Evolutionary conservation across 331 rosid species (phyloP).

Genomic region (Stylosanthes scabra): DNA sequence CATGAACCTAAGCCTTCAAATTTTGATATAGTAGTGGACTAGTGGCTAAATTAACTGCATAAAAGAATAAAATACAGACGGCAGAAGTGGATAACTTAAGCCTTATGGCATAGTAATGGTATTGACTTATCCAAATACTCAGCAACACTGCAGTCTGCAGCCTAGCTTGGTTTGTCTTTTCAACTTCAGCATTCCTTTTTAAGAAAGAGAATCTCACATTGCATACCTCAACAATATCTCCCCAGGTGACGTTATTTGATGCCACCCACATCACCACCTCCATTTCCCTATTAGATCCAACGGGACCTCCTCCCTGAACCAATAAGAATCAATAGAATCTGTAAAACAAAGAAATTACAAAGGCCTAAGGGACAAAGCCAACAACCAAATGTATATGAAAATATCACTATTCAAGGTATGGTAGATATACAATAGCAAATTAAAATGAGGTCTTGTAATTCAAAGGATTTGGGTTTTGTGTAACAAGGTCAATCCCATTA

Average conservation of each 20-base stretch:
- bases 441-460: not conserved
- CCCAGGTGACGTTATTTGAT: not conserved
- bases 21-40: constrained; percentile 14
- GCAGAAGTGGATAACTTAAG: constrained; percentile 52
- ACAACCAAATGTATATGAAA: constrained; percentile 71
- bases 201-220: not conserved
- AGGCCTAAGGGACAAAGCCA: constrained; percentile 38
- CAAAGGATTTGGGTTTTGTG: constrained; percentile 2
- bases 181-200: constrained; percentile 61
- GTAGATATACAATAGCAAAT: not conserved
- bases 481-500: constrained; percentile 2
- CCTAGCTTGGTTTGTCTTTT: constrained; percentile 70
- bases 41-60: not conserved
- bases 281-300: not conserved
- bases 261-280: constrained; percentile 1
- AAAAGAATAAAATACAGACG: constrained; percentile 9
- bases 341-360: constrained; percentile 69
- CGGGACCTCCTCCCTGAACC: not conserved
- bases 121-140: constrained; percentile 46
- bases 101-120: constrained; percentile 50
- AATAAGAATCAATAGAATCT: not conserved
- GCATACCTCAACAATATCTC: constrained; percentile 12
- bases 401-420: constrained; percentile 26
- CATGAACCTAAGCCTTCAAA: constrained; percentile 6
- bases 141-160: constrained; percentile 44